These are phyloP conservation scores for Naegleria gruberi DNA, from an alignment of 208 protist species.

Conservation along the genomic window DNA sequence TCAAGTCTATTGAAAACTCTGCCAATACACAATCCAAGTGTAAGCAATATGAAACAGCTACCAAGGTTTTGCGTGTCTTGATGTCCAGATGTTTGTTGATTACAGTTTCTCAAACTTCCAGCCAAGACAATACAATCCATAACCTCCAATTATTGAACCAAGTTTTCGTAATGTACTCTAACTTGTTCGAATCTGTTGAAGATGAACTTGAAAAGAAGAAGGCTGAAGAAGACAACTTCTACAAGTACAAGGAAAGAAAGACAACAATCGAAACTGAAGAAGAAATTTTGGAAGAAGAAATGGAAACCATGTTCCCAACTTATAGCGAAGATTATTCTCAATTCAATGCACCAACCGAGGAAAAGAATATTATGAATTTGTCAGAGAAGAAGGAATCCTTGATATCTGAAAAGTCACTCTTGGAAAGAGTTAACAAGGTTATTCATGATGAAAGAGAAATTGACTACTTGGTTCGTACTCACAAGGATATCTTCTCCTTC, in stretches of 20 bases:
- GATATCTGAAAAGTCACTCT: slow-evolving; percentile 31
- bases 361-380: slow-evolving; percentile 21
- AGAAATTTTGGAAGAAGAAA: slow-evolving; percentile 66
- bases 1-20: neutral
- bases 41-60: neutral
- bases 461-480: slow-evolving; percentile 25
- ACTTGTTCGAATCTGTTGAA: slow-evolving; percentile 56
- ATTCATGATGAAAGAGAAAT: slow-evolving; percentile 21
- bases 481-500: slow-evolving; percentile 16
- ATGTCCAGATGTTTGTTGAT: neutral
- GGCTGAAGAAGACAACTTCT: slow-evolving; percentile 51
- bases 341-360: slow-evolving; percentile 22
- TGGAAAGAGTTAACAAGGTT: slow-evolving; percentile 21
- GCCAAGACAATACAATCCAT: slow-evolving; percentile 28
- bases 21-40: neutral
- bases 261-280: slow-evolving; percentile 77
- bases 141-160: slow-evolving; percentile 56
- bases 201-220: slow-evolving; percentile 58
- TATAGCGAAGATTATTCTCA: slow-evolving; percentile 75
- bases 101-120: neutral
- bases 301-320: slow-evolving; percentile 79
- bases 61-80: neutral
- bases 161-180: slow-evolving; percentile 45
- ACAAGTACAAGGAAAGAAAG: slow-evolving; percentile 77
- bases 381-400: slow-evolving; percentile 28